Evolutionary conservation across 192 early-diverging fungal species (phyloP).

Genomic region (Tieghemiomyces parasiticus): DNA sequence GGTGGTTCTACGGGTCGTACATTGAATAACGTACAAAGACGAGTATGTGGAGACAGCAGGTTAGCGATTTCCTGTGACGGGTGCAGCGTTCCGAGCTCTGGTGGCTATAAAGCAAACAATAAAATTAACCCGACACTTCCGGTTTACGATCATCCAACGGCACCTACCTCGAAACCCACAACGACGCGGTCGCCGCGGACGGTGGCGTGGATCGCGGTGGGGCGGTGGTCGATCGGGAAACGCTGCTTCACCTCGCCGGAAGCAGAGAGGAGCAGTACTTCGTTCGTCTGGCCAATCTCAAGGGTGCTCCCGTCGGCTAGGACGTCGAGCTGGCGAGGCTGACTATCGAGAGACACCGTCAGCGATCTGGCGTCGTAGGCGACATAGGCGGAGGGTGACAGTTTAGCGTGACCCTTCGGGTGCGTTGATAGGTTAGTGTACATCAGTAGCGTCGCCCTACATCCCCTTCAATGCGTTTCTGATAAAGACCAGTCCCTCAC

Average conservation of each 20-base stretch:
- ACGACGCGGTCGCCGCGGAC: background rate
- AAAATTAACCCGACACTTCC: no score
- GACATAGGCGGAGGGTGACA: no score
- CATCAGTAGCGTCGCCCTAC: no score
- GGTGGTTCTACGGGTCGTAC: no score
- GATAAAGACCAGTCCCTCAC: no score
- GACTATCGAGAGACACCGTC: constrained; percentile 2
- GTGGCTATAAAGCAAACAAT: no score
- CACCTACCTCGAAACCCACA: background rate
- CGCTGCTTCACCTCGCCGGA: background rate
- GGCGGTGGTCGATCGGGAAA: background rate
- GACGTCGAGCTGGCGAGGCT: background rate
- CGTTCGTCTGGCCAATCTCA: background rate
- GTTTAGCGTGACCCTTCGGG: no score
- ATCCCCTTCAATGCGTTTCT: no score
- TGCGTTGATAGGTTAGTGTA: constrained; percentile 18
- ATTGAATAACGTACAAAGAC: no score
- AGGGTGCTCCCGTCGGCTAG: background rate
- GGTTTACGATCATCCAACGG: background rate
- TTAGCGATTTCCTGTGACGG: no score
- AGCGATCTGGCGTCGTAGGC: constrained; percentile 19
- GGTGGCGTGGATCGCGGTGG: background rate
- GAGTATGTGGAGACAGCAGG: no score
- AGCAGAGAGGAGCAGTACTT: background rate
- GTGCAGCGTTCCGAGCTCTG: no score